Evolutionary conservation across 2,329 filamentous ascomycete genomes (phyloP).

Genomic region (Plenodomus tracheiphilus): DNA sequence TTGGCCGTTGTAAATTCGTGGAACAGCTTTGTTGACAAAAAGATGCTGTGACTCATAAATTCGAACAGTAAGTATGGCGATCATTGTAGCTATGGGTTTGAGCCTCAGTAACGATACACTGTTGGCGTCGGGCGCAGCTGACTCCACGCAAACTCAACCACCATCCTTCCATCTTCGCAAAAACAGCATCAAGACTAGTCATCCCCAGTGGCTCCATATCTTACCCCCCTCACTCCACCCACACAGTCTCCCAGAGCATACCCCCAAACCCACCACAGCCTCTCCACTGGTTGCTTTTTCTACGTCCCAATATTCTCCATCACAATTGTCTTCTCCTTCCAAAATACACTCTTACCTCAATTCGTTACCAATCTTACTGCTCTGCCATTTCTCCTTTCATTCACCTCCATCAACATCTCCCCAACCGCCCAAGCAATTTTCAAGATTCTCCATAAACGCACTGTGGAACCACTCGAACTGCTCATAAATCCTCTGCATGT

Average conservation of each 20-base stretch:
- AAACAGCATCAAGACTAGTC: constrained; percentile 5
- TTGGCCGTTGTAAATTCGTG: no score
- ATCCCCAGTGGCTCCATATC: constrained; percentile 10
- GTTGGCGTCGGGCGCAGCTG: not conserved
- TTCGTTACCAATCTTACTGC: constrained; percentile 21
- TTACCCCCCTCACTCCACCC: constrained; percentile 11
- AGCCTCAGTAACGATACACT: no score
- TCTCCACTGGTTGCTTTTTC: constrained; percentile 14
- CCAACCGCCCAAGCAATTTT: constrained; percentile 18
- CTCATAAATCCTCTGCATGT: not conserved
- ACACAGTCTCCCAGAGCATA: constrained; percentile 9
- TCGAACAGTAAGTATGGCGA: no score
- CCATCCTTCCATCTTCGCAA: not conserved
- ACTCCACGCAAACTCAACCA: not conserved
- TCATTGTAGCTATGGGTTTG: no score
- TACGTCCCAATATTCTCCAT: constrained; percentile 9
- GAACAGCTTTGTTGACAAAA: no score
- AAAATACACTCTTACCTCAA: constrained; percentile 3
- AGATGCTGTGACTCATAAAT: no score
- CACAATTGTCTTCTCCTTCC: constrained; percentile 14
- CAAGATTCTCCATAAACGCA: constrained; percentile 7
- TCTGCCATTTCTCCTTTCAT: constrained; percentile 9
- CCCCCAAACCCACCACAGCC: constrained; percentile 10
- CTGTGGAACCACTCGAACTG: not conserved
- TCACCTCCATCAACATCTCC: constrained; percentile 22